A percentile compares a stretch with the other conserved stretches of the same genome.
These are phyloP conservation scores for Boletus coccyginus DNA, from an alignment of 768 basidiomycete species.

Conservation along the genomic window DNA sequence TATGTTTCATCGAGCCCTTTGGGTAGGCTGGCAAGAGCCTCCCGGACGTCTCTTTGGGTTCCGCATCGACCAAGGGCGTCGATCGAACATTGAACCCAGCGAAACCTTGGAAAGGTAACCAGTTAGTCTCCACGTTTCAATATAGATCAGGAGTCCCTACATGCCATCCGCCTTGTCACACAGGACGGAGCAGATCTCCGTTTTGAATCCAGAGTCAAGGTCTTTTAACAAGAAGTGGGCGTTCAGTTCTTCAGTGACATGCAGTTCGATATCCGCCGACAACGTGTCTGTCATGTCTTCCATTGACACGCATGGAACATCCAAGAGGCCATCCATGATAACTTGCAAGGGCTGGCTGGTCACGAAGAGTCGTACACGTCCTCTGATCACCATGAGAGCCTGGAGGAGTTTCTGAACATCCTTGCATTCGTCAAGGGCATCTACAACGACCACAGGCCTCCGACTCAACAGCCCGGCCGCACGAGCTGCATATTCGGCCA, in stretches of 20 bases:
- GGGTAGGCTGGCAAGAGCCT: not conserved
- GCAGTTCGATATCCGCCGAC: not conserved
- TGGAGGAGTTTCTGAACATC: not conserved
- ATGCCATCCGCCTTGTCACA: not conserved
- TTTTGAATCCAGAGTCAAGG: not conserved
- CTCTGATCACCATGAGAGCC: not conserved
- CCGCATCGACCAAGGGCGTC: not conserved
- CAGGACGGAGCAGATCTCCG: not conserved
- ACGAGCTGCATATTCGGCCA: not conserved
- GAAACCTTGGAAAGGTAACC: not conserved
- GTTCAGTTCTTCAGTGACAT: not conserved
- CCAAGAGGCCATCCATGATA: not conserved
- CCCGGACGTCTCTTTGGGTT: not conserved
- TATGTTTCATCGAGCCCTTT: slow-evolving; percentile 2
- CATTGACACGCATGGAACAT: slow-evolving; percentile 1
- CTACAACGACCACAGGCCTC: not conserved
- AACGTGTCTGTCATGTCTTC: not conserved
- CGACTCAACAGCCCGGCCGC: not conserved
- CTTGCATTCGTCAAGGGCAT: slow-evolving; percentile 8
- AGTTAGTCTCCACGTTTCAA: not conserved
- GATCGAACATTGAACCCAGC: slow-evolving; percentile 3
- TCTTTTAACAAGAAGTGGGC: not conserved
- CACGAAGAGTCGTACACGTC: not conserved
- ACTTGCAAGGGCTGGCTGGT: not conserved
- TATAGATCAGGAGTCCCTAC: not conserved